Conservation (phyloP, 108 stramenopile genomes). For the Cyclotella choctawhatcheeana region DNA sequence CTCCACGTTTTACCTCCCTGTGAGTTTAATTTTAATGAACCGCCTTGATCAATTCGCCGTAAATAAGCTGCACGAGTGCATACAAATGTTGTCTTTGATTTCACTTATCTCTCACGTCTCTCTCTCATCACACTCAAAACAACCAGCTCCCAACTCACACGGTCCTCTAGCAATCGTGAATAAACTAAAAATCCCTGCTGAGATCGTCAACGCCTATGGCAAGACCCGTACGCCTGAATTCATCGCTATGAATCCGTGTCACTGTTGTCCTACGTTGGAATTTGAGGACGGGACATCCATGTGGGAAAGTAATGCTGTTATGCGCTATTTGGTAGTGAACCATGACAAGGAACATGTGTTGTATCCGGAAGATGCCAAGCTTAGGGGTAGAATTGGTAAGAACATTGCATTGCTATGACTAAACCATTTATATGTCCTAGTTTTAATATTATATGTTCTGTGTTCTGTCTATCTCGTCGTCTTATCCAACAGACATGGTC, state of each 20-base stretch:
- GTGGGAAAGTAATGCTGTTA: slow-evolving; percentile 39
- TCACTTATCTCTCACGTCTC: neutral
- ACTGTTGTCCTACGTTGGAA: slow-evolving; percentile 41
- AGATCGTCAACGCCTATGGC: slow-evolving; percentile 40
- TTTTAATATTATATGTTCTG: too few relatives aligned
- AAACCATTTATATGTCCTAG: too few relatives aligned
- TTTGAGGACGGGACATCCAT: slow-evolving; percentile 35
- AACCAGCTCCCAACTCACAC: slow-evolving; percentile 41
- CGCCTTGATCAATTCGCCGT: neutral
- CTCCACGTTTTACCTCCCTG: slow-evolving; percentile 5
- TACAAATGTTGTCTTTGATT: neutral
- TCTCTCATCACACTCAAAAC: neutral
- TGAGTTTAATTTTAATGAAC: neutral
- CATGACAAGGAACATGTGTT: slow-evolving; percentile 23
- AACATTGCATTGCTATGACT: too few relatives aligned
- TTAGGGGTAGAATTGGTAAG: slow-evolving; percentile 38
- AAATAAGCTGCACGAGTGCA: neutral
- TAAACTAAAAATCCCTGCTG: slow-evolving; percentile 27
- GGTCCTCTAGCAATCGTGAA: slow-evolving; percentile 33
- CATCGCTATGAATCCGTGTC: slow-evolving; percentile 47
- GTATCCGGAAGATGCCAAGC: slow-evolving; percentile 37
- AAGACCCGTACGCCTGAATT: slow-evolving; percentile 53
- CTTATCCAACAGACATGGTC: too few relatives aligned
- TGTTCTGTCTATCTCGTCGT: too few relatives aligned
- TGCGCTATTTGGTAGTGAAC: slow-evolving; percentile 44